Percentiles rank a stretch among this genome's conserved stretches.
Conservation (phyloP, 768 basidiomycete genomes). For the Antrodiella citrinella region DNA sequence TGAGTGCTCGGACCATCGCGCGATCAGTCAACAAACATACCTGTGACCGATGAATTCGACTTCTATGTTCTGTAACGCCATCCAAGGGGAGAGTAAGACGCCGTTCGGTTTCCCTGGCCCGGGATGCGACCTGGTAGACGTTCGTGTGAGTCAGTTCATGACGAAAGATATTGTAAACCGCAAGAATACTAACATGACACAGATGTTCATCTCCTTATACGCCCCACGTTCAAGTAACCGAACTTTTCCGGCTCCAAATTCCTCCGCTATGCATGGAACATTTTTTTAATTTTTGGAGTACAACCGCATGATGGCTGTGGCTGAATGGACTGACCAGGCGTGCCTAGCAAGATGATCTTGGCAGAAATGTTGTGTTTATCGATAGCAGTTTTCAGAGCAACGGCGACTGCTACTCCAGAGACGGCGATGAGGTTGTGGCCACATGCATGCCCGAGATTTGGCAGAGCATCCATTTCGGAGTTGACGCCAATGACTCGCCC, state of each 20-base stretch:
- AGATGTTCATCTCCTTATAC: constrained; percentile 75
- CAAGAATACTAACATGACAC: constrained; percentile 67
- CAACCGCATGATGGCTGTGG: background rate
- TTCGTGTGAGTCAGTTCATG: background rate
- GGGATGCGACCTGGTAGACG: constrained; percentile 60
- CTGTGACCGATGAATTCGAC: constrained; percentile 71
- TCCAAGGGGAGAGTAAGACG: constrained; percentile 42
- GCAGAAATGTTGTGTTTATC: constrained; percentile 55
- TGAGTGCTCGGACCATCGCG: constrained; percentile 2
- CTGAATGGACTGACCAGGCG: constrained; percentile 35
- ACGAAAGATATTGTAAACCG: background rate
- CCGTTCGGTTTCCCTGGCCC: constrained; percentile 44
- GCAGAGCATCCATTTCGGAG: constrained; percentile 65
- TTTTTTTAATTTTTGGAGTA: background rate
- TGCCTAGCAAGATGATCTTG: constrained; percentile 68
- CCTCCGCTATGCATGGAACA: constrained; percentile 48
- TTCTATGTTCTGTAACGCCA: constrained; percentile 55
- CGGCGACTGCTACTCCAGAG: constrained; percentile 64
- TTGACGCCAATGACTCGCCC: constrained; percentile 71
- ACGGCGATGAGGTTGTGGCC: constrained; percentile 82
- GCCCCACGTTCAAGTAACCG: constrained; percentile 66
- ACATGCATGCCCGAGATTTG: constrained; percentile 56
- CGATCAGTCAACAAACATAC: constrained; percentile 30
- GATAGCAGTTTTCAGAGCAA: constrained; percentile 66
- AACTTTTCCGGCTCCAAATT: constrained; percentile 71